These are phyloP conservation scores for Termitomyces eurrhizus DNA, from an alignment of 768 basidiomycete species.

Conservation along the genomic window DNA sequence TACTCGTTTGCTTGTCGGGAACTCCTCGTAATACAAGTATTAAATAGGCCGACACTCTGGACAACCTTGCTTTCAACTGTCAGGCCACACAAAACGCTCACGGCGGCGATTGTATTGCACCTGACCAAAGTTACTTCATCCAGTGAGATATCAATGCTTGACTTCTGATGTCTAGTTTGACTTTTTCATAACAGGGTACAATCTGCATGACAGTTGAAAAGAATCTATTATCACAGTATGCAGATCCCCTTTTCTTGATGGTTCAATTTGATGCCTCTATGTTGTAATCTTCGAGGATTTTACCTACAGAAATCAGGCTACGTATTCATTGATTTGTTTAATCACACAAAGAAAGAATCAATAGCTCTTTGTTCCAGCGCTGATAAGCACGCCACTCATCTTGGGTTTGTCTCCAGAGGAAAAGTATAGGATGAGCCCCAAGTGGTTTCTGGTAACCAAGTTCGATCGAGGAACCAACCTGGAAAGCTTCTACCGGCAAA, in stretches of 20 bases:
- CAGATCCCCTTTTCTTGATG: neutral
- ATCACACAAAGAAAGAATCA: no score
- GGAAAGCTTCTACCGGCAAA: no score
- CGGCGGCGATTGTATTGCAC: constrained; percentile 45
- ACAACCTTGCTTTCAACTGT: constrained; percentile 43
- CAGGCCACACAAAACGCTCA: constrained; percentile 46
- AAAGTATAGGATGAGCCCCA: no score
- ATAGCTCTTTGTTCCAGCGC: no score
- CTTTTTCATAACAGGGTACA: neutral
- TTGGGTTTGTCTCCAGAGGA: no score
- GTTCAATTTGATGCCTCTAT: neutral
- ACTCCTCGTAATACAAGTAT: neutral
- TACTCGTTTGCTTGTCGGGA: neutral
- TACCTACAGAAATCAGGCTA: no score
- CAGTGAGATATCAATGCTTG: constrained; percentile 31
- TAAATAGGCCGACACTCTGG: constrained; percentile 31
- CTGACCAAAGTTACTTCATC: constrained; percentile 44
- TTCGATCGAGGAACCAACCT: no score
- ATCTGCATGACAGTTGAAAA: neutral
- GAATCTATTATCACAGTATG: neutral
- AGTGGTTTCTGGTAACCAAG: no score
- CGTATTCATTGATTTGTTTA: no score
- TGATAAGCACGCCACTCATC: no score
- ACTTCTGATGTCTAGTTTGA: neutral
- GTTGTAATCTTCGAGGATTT: neutral